Percentiles rank a stretch among this genome's conserved stretches.
phyloP scores from a whole-genome alignment of 2,329 filamentous ascomycete genomes.

The Fusarium sp. region DNA sequence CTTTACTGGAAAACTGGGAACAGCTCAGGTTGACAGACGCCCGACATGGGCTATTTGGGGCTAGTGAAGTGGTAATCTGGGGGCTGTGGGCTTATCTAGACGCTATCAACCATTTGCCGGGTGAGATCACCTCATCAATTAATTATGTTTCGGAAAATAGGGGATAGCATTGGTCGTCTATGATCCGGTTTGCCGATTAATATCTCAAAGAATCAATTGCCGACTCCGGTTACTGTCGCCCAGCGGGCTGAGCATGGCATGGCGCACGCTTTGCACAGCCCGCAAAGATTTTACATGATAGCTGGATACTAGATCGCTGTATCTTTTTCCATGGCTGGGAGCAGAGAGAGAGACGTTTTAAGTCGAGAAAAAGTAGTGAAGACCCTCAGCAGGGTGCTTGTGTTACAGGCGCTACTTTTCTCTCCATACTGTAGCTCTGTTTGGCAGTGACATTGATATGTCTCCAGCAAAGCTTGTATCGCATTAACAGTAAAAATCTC shows the following conservation, averaged over 20 bases:
- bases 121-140: neutral
- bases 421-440: rapidly evolving
- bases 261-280: neutral
- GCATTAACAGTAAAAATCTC: neutral
- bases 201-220: neutral
- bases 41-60: neutral
- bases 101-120: conserved; percentile 14
- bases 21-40: neutral
- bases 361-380: too few species aligned
- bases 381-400: too few species aligned
- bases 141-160: neutral
- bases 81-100: conserved; percentile 12
- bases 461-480: neutral
- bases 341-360: too few species aligned
- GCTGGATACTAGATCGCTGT: too few species aligned
- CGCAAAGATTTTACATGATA: too few species aligned
- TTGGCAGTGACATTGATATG: too few species aligned
- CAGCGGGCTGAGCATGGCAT: neutral
- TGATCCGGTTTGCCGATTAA: neutral
- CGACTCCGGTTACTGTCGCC: neutral
- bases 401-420: too few species aligned
- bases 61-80: neutral
- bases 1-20: neutral
- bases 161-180: neutral
- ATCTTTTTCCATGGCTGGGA: too few species aligned